Evolutionary conservation across 306 rosid species (phyloP).

Genomic region (Trifolium dubium): DNA sequence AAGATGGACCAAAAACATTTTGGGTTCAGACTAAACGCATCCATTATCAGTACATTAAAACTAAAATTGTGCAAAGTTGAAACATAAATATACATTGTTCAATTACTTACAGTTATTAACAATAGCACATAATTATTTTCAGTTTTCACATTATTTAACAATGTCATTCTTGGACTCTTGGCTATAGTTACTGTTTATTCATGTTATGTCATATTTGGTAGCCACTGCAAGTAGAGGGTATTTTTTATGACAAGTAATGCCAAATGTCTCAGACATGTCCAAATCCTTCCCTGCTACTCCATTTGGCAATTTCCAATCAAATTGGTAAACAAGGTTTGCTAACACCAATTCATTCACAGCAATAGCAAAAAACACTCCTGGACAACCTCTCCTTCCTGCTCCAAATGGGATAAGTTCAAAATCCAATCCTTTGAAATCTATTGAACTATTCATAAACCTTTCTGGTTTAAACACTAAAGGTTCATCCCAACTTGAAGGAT

Average conservation of each 20-base stretch:
- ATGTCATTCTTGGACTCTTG: too few species aligned
- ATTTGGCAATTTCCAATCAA: conserved; percentile 13
- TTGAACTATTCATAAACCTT: conserved; percentile 38
- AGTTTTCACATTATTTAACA: too few species aligned
- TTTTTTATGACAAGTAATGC: conserved; percentile 7
- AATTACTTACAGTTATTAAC: too few species aligned
- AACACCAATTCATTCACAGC: not conserved
- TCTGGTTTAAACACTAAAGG: conserved; percentile 44
- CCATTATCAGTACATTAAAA: too few species aligned
- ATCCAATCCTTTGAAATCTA: conserved; percentile 40
- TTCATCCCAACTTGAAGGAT: conserved; percentile 36
- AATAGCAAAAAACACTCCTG: not conserved
- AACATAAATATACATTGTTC: too few species aligned
- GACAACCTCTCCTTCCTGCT: conserved; percentile 45
- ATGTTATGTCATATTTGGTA: not conserved
- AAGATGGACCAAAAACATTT: too few species aligned
- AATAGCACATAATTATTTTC: too few species aligned
- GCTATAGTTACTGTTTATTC: not conserved
- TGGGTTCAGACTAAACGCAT: too few species aligned
- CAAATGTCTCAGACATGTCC: conserved; percentile 17
- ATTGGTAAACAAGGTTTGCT: not conserved
- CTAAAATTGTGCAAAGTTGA: too few species aligned
- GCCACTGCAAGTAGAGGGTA: conserved; percentile 29
- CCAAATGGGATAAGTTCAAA: conserved; percentile 44
- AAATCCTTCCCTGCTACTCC: conserved; percentile 4